Base-by-base conservation (phyloP, 495 filamentous ascomycete genomes). In the Aeminium ludgeri region DNA sequence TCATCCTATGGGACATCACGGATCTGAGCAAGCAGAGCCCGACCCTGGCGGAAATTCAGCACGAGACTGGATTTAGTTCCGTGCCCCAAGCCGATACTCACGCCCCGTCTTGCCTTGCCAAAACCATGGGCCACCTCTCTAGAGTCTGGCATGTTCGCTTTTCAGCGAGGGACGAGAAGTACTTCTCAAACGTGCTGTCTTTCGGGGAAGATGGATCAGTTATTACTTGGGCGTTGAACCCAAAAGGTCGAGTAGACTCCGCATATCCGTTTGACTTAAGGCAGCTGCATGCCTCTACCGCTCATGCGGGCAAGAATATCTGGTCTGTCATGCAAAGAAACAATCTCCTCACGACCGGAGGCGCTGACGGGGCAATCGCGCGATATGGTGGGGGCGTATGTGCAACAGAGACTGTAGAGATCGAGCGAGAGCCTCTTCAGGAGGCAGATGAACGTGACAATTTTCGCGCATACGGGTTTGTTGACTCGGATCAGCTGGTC, bases 71-170 rank as follows among this genome's bases (percentile, higher is more conserved):
- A 10, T 44, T 45, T 17, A 10, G 45, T 38, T 15, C 39, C 7
- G 28, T 27, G 33, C 11, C 29, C 10, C n/a, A 34, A 12, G 31
- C 4, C 61, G 61, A 20, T 55, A 29, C 32, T 7, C 23, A 33
- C 20, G 20, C 45, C 7, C 49, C 49, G 2, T 27, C 12, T 12
- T 56, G 58, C 40, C 16, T 89, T 30, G 81, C 78, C 1, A 71
- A 70, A 12, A 73, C 66, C 0, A 91, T 84, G 77, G 87, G 80
- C 0, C 89, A 97, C 60, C 57, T 67, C 2, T 91, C 91, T 25
- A 72, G 89, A 30, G 91, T 96, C 45, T 99, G 89, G 89, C 69
- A 73, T 34, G 73, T 91, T 1, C 67, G 68, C 42, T 89, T 93
- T 50, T 51, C 74, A 7, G 47, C 61, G 8, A 36, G 46, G 2